Base-by-base conservation (phyloP, 2,329 filamentous ascomycete species). In the Claviceps spartinae region DNA sequence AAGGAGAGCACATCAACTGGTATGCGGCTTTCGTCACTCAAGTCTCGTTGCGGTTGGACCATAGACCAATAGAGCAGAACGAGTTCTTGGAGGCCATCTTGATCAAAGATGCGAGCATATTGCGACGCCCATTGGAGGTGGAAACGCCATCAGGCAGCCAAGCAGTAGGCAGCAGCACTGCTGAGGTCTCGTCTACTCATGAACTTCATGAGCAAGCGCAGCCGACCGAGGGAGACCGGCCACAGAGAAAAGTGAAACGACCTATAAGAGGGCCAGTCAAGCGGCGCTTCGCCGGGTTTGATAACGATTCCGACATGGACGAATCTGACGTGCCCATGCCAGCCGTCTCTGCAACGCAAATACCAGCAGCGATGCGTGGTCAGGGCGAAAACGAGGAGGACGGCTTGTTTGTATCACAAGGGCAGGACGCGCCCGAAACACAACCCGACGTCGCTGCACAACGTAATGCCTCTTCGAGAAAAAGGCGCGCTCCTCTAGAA, bases 51-150 rank as follows among this genome's bases (percentile, higher is more conserved):
- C 74, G 80, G 46, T 76, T 94, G 13, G 84, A 89, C 55, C 89
- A 95, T 63, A 81, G 88, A 4, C 82, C 89, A 2, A 83, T 96
- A 50, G 82, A 91, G 59, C 89, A 96, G 62, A 89, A 85, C 53
- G 90, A 96, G 60, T 95, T 98, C 56, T 74, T 98, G 2, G 88
- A 95, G 65, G 86, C 86, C 1, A 93, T 98, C 46, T 69, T 97
- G 30, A 81, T 74, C n/a, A 85, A 85, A 49, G 84, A 97, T 67
- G 80, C 88, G 6, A 80, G 77, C 54, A 76, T 78, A 44, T 72
- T 97, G 20, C 82, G 86, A 53, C 78, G 82, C 40, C 77, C 82
- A 5, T 75, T 94, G 2, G 75, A 84, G 57, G 68, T 78, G 9
- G 68, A 69, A 41, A 62, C 62, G 3, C 47, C 57, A 2, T 52